phyloP scores from a whole-genome alignment of 305 asterid genomes.

The Fraxinus velutina region DNA sequence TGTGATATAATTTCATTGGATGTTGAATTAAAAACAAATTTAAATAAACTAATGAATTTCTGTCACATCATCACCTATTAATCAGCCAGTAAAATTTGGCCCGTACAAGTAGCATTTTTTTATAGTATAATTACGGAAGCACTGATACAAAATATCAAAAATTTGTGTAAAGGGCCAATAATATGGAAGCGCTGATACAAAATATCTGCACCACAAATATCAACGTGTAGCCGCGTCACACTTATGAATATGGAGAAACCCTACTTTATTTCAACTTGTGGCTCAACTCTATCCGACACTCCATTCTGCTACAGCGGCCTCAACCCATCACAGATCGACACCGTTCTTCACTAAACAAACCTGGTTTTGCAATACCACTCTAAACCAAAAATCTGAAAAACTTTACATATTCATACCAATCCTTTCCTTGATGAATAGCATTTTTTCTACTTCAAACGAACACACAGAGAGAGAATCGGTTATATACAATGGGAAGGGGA shows the following conservation, averaged over 20 bases:
- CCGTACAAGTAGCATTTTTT: too few species aligned
- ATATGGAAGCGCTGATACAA: too few species aligned
- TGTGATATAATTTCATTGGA: too few species aligned
- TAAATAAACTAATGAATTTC: too few species aligned
- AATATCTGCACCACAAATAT: not conserved
- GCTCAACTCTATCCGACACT: not conserved
- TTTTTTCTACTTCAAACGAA: too few species aligned
- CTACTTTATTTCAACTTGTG: conserved; percentile 13
- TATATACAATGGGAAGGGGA: not conserved
- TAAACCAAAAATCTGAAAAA: not conserved
- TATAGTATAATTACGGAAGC: too few species aligned
- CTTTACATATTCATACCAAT: not conserved
- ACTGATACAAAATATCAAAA: too few species aligned
- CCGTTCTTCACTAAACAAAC: not conserved
- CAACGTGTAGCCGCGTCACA: not conserved
- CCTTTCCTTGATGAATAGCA: not conserved
- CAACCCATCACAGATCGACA: not conserved
- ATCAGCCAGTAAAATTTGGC: too few species aligned
- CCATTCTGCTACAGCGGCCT: not conserved
- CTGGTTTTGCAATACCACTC: not conserved
- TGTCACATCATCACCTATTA: too few species aligned
- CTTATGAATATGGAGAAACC: not conserved
- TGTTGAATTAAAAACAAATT: too few species aligned
- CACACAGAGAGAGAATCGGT: not conserved
- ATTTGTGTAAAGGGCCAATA: too few species aligned